A percentile compares a stretch with the other conserved stretches of the same genome.
Evolutionary conservation across 768 basidiomycete genomes (phyloP).

Genomic region (Collybia nuda): DNA sequence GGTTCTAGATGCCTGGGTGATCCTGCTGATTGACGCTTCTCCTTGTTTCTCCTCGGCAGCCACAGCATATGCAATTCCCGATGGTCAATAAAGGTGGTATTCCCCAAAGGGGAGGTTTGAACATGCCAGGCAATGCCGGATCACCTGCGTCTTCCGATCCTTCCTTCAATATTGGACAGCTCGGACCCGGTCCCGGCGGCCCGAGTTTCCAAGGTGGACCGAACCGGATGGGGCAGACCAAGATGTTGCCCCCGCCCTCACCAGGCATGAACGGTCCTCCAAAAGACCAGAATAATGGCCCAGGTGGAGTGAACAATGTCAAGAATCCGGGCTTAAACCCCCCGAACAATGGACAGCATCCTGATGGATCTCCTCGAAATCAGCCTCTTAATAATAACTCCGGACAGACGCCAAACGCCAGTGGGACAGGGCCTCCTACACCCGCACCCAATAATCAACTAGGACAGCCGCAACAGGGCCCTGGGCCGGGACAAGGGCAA

Average conservation of each 20-base stretch:
- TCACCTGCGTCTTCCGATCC: constrained; percentile 49
- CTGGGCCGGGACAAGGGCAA: constrained; percentile 8
- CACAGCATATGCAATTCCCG: constrained; percentile 18
- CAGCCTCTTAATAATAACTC: constrained; percentile 9
- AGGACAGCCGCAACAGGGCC: constrained; percentile 14
- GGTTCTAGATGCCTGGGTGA: not conserved
- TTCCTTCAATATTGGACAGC: constrained; percentile 32
- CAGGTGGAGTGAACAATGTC: constrained; percentile 23
- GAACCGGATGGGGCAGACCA: constrained; percentile 30
- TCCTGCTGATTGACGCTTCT: not conserved
- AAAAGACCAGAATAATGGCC: constrained; percentile 23
- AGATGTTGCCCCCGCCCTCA: constrained; percentile 56
- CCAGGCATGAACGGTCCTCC: constrained; percentile 37
- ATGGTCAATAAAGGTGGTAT: constrained; percentile 20
- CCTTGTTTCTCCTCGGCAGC: constrained; percentile 2
- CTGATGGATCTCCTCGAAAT: constrained; percentile 45
- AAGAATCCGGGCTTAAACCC: constrained; percentile 29
- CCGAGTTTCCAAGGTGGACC: constrained; percentile 27
- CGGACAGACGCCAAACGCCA: constrained; percentile 22
- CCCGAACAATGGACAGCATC: constrained; percentile 27
- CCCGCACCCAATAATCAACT: constrained; percentile 20
- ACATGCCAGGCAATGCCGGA: constrained; percentile 31
- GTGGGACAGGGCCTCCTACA: constrained; percentile 28
- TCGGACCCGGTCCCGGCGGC: constrained; percentile 28
- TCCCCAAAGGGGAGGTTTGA: constrained; percentile 24